Conservation (phyloP, 441 rosid species). For the Macaranga tanarius region DNA sequence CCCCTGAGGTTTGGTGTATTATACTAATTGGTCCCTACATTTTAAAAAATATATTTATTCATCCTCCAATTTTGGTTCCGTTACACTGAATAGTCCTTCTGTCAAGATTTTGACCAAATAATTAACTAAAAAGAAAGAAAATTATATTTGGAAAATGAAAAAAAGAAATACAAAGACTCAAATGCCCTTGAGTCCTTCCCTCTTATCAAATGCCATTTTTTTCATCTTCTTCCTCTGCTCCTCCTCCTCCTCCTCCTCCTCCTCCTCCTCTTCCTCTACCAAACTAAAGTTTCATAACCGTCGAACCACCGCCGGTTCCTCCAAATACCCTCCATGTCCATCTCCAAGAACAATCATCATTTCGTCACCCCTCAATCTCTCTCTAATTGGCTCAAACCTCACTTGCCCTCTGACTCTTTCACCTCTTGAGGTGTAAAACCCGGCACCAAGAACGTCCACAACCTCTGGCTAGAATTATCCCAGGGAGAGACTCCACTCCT, state of each 20-base stretch:
- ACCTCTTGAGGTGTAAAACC: constrained; percentile 86
- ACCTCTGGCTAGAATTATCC: constrained; percentile 90
- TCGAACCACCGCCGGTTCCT: constrained; percentile 30
- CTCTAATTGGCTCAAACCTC: constrained; percentile 80
- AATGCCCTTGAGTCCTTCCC: no score
- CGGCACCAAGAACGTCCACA: constrained; percentile 90
- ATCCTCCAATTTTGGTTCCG: no score
- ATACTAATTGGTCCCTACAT: no score
- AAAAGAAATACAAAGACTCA: no score
- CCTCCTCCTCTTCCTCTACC: constrained; percentile 16
- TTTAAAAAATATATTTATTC: no score
- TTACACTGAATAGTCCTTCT: no score
- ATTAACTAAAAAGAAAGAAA: no score
- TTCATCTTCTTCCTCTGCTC: constrained; percentile 40
- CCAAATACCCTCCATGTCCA: constrained; percentile 50
- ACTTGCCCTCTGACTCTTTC: constrained; percentile 73
- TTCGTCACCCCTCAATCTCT: constrained; percentile 74
- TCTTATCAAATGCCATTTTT: no score
- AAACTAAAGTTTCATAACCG: constrained; percentile 21
- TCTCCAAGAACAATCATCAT: constrained; percentile 30
- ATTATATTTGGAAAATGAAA: no score
- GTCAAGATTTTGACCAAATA: no score
- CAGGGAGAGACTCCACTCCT: constrained; percentile 77
- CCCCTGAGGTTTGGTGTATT: no score
- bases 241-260: constrained; percentile 54